These are phyloP conservation scores for Trichophyton schoenleinii DNA, from an alignment of 2,329 filamentous ascomycete genomes.

Conservation along the genomic window DNA sequence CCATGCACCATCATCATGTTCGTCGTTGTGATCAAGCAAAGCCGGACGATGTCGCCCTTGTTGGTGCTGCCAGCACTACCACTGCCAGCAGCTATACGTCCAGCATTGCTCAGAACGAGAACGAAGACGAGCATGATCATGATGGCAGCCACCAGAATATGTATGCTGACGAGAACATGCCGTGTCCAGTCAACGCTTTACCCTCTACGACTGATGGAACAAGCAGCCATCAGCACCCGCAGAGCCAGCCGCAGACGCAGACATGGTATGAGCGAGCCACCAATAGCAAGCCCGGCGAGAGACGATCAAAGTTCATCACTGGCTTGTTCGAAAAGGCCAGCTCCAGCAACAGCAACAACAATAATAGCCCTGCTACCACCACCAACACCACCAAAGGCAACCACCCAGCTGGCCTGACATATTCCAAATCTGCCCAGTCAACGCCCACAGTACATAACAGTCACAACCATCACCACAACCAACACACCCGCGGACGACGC, in stretches of 20 bases:
- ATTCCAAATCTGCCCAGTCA: not conserved
- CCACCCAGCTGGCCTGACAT: not conserved
- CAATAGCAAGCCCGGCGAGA: not conserved
- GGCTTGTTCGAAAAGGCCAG: constrained; percentile 12
- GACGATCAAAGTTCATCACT: constrained; percentile 7
- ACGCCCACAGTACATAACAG: not conserved
- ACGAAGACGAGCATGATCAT: not conserved
- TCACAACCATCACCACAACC: not conserved
- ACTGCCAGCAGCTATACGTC: not conserved
- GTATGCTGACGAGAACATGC: not conserved
- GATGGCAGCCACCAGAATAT: not conserved
- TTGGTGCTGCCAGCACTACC: not conserved
- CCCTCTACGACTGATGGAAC: not conserved
- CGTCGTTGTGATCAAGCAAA: not conserved
- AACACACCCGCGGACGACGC: not conserved
- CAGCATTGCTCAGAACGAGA: not conserved
- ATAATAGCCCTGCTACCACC: not conserved
- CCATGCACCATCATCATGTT: not conserved
- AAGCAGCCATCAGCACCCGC: not conserved
- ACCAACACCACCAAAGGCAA: not conserved
- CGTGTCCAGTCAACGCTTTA: not conserved
- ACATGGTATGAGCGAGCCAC: not conserved
- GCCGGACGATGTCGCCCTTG: not conserved
- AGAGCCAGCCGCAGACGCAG: not conserved
- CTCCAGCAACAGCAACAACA: constrained; percentile 8